A percentile compares a stretch with the other conserved stretches of the same genome.
These are phyloP conservation scores for Fulvia fulva DNA, from an alignment of 2,329 filamentous ascomycete genomes.

Conservation along the genomic window DNA sequence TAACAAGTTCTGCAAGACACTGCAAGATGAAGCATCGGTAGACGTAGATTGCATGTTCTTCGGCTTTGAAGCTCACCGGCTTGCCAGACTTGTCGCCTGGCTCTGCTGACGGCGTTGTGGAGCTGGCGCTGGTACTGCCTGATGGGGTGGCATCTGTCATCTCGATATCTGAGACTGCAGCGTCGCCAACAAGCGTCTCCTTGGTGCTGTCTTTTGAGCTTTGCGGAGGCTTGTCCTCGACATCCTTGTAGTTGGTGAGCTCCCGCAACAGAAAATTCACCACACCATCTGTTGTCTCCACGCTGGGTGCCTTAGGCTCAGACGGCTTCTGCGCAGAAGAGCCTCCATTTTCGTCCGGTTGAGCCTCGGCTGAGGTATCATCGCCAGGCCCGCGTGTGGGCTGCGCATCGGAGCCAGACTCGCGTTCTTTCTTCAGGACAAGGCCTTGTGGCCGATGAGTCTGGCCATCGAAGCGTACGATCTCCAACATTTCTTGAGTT, in stretches of 20 bases:
- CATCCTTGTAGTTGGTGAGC: constrained; percentile 84
- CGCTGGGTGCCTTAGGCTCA: constrained; percentile 75
- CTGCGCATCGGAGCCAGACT: constrained; percentile 25
- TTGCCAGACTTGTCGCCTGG: constrained; percentile 64
- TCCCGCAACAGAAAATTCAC: constrained; percentile 93
- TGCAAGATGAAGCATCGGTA: constrained; percentile 94
- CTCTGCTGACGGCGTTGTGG: constrained; percentile 27
- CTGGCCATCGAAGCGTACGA: constrained; percentile 58
- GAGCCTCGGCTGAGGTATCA: not conserved
- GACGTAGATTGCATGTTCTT: constrained; percentile 92
- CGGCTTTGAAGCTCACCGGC: constrained; percentile 70
- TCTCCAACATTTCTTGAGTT: constrained; percentile 76
- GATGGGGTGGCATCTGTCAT: constrained; percentile 41
- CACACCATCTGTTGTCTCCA: constrained; percentile 91
- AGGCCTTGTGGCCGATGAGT: constrained; percentile 51
- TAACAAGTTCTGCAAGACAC: constrained; percentile 83
- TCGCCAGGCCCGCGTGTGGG: not conserved
- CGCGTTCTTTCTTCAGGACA: constrained; percentile 44
- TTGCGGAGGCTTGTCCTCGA: constrained; percentile 73
- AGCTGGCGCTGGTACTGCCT: not conserved
- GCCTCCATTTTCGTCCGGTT: constrained; percentile 7
- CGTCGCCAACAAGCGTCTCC: constrained; percentile 33
- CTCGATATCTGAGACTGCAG: constrained; percentile 46
- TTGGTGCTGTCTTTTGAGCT: constrained; percentile 37
- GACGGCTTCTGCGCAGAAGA: constrained; percentile 52